phyloP scores from a whole-genome alignment of 1,139 yeast species.

The Scheffersomyces illinoinensis region DNA sequence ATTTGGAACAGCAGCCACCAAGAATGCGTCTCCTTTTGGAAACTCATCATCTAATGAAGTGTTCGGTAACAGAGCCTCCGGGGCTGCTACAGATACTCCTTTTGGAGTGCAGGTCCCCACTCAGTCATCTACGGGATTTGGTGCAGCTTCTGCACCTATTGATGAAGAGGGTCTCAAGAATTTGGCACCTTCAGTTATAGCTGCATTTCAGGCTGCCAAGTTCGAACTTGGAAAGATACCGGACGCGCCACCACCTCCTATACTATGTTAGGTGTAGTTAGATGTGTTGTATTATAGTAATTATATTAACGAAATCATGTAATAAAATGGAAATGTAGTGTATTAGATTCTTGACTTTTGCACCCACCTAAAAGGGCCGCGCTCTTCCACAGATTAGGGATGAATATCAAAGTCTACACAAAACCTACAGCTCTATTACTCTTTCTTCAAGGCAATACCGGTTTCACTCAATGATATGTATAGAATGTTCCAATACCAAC shows the following conservation, averaged over 20 bases:
- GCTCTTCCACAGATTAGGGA: conserved; percentile 1
- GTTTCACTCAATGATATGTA: conserved; percentile 66
- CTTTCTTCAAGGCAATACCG: background rate
- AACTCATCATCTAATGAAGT: background rate
- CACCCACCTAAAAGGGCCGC: background rate
- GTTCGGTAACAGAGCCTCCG: conserved; percentile 1
- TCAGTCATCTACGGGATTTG: background rate
- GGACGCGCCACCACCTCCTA: conserved; percentile 74
- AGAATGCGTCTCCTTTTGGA: conserved; percentile 7
- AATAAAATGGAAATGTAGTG: background rate
- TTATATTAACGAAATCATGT: background rate
- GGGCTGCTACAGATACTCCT: background rate
- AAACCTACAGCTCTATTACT: background rate
- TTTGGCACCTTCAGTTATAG: conserved; percentile 41
- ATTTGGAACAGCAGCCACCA: conserved; percentile 7
- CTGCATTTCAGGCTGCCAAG: conserved; percentile 49
- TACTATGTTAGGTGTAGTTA: conserved; percentile 6
- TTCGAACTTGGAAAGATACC: conserved; percentile 75
- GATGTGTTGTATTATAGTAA: background rate
- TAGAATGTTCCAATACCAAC: conserved; percentile 70
- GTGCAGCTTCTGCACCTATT: background rate
- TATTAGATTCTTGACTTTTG: background rate
- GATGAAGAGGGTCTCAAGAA: conserved; percentile 30
- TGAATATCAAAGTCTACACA: background rate
- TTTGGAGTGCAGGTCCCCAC: background rate